Conservation (phyloP, 2,329 filamentous ascomycete genomes). For the Dothiorella sarmentorum region DNA sequence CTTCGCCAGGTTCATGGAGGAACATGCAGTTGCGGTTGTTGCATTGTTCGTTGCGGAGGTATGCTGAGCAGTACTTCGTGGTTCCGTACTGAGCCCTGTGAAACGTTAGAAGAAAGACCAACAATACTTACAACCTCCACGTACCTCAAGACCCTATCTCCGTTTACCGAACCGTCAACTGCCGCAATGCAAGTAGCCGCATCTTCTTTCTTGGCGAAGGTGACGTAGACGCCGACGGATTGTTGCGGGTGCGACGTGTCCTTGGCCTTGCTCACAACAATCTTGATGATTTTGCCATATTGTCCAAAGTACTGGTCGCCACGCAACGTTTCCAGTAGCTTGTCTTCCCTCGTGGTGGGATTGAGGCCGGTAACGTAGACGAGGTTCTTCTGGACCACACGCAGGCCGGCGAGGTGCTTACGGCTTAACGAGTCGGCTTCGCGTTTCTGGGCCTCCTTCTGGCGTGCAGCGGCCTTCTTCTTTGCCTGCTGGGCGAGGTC, state of each 20-base stretch:
- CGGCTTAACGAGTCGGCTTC: conserved; percentile 94
- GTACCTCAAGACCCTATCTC: conserved; percentile 77
- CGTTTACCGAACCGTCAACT: conserved; percentile 89
- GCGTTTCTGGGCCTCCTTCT: conserved; percentile 93
- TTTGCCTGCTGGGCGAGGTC: conserved; percentile 80
- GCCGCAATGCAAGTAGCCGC: conserved; percentile 85
- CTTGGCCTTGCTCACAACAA: conserved; percentile 95
- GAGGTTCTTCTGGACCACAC: conserved; percentile 96
- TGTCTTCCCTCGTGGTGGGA: conserved; percentile 87
- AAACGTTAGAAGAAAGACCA: neutral
- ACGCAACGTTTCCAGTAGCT: conserved; percentile 82
- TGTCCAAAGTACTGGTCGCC: conserved; percentile 95
- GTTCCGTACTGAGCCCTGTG: conserved; percentile 72
- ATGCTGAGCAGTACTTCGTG: conserved; percentile 98
- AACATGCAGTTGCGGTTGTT: conserved; percentile 98
- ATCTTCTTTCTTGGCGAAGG: conserved; percentile 87
- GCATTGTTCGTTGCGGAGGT: conserved; percentile 89
- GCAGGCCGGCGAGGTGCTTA: conserved; percentile 91
- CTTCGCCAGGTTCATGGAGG: conserved; percentile 94
- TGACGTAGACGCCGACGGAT: conserved; percentile 97
- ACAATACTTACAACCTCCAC: conserved; percentile 43
- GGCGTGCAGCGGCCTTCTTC: conserved; percentile 83
- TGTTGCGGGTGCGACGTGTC: conserved; percentile 67
- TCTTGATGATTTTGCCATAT: conserved; percentile 97
- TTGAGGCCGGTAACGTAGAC: conserved; percentile 96